A percentile compares a stretch with the other conserved stretches of the same genome.
Conservation (phyloP, 441 rosid genomes). For the Dalechampia spathulata region DNA sequence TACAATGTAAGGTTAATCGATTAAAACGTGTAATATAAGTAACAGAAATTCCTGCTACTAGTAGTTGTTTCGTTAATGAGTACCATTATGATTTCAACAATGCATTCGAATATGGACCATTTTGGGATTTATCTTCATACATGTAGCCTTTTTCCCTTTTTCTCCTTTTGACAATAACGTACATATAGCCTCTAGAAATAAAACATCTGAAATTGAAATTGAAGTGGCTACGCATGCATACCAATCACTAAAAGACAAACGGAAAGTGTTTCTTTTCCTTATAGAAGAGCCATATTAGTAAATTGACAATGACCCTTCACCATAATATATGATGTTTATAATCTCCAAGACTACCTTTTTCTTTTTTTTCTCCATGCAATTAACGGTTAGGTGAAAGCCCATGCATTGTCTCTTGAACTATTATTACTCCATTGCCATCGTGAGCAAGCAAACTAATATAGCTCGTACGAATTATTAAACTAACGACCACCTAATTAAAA, state of each 20-base stretch:
- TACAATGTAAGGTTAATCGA: neutral
- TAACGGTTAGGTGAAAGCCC: neutral
- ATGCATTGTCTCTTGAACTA: neutral
- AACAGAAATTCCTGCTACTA: neutral
- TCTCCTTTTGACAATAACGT: too few relatives aligned
- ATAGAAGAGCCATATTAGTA: neutral
- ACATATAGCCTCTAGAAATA: too few relatives aligned
- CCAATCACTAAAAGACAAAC: neutral
- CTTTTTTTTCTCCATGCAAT: neutral
- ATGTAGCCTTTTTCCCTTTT: too few relatives aligned
- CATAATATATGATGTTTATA: neutral
- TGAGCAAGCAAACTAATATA: neutral
- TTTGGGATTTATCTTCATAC: neutral
- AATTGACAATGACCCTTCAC: conserved; percentile 1
- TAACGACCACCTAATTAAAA: neutral
- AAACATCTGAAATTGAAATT: too few relatives aligned
- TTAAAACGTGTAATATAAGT: neutral
- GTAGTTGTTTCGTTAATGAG: neutral
- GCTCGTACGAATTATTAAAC: neutral
- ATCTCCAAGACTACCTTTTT: neutral
- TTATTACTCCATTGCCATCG: neutral
- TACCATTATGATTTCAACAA: neutral
- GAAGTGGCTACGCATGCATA: neutral
- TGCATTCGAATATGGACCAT: neutral
- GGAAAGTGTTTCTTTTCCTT: neutral